Evolutionary conservation across 2,329 filamentous ascomycete species (phyloP), one percentile per base, ranked within the genome.

Genomic region (Juglanconis juglandina): DNA sequence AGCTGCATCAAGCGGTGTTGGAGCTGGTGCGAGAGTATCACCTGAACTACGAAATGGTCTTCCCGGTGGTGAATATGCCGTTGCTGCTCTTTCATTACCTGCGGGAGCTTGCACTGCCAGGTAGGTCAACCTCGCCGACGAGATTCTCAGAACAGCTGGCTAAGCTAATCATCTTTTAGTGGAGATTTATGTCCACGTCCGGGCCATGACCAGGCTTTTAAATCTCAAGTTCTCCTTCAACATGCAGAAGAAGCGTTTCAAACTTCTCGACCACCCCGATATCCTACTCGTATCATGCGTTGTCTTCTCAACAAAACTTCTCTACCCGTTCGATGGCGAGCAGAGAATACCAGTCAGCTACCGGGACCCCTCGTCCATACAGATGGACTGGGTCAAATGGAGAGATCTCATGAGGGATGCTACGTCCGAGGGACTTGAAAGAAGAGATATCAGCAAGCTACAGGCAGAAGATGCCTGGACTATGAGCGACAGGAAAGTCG

Each of bases 381-480:
- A 74, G 24, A 77, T 97, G 58, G 78, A 94, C 69, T 98, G 94
- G 94, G 64, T 73, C 0, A 74, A 73, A 35, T 98, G 94, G 94
- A 75, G 77, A 50, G 71, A 76, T 3, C 74, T 77, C 24, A 83
- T 85, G 68, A 69, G 71, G 41, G 67, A 75, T 35, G 54, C 65
- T 9, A 64, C 66, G 2, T 59, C 58, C 1, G 65, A 68, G 24
- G 62, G 63, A n/a, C 63, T 68, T 3, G 53, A 64, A n/a, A 63
- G 64, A 13, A 58, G 67, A 2, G 67, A 69, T 5, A 70, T 72
- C 35, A 66, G 68, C 33, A 64, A 65, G 24, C 59, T 71, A 39
- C 63, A 66, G 5, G 61, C 68, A 4, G 65, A 68, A 5, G 67
- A 73, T 5, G 70, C 69, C 8, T 71, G 76, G 66, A 68, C 57